A percentile compares a stretch with the other conserved stretches of the same genome.
phyloP scores from a whole-genome alignment of 2,329 filamentous ascomycete species.

The Beauveria brongniartii region DNA sequence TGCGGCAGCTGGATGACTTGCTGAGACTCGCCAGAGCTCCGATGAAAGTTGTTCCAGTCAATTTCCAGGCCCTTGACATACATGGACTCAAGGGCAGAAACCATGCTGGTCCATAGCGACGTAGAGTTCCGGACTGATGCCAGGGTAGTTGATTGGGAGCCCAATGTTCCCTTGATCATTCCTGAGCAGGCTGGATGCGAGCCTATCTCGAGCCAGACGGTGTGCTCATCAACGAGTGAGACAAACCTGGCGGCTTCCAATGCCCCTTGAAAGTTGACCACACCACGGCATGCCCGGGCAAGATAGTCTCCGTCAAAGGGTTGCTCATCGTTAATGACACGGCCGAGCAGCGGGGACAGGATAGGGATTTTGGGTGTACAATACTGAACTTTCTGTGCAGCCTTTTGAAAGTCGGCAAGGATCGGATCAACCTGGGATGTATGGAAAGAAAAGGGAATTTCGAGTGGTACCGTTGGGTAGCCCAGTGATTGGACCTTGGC shows the following conservation, averaged over 20 bases:
- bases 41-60: slow-evolving; percentile 62
- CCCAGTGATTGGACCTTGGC: background rate
- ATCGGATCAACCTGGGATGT: slow-evolving; percentile 3
- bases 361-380: slow-evolving; percentile 12
- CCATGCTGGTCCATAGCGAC: background rate
- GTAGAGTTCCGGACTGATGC: background rate
- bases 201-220: slow-evolving; percentile 61
- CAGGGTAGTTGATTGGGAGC: slow-evolving; percentile 14
- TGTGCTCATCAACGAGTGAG: slow-evolving; percentile 36
- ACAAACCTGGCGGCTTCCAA: slow-evolving; percentile 24
- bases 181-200: slow-evolving; percentile 60
- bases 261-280: slow-evolving; percentile 57
- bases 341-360: slow-evolving; percentile 33
- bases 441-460: background rate
- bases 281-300: slow-evolving; percentile 53
- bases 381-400: slow-evolving; percentile 1
- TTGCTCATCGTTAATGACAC: slow-evolving; percentile 32
- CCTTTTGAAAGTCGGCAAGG: background rate
- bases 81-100: slow-evolving; percentile 24
- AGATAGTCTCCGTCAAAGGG: slow-evolving; percentile 13
- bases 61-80: slow-evolving; percentile 54
- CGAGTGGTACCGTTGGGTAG: background rate
- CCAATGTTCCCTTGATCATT: slow-evolving; percentile 56
- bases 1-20: slow-evolving; percentile 54
- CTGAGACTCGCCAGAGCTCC: slow-evolving; percentile 30